These are phyloP conservation scores for Trichosporon ovoides DNA, from an alignment of 1,284 basidiomycete species.

Conservation along the genomic window DNA sequence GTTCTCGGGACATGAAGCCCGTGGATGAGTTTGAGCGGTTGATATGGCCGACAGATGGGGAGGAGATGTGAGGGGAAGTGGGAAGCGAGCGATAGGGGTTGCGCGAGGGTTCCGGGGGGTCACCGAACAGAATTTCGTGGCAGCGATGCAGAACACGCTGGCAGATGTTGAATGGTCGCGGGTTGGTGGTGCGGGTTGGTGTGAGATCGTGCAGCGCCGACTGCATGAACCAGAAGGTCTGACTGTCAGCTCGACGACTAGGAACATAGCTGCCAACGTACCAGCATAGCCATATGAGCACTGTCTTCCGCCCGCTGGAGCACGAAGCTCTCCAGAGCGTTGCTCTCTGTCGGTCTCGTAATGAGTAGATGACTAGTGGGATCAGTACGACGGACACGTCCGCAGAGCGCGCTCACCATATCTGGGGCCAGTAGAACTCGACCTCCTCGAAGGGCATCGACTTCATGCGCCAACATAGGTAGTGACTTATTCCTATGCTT, in stretches of 20 bases:
- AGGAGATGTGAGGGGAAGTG: slow-evolving; percentile 36
- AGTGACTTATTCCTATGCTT: slow-evolving; percentile 94
- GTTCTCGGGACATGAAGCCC: background rate
- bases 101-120: slow-evolving; percentile 62
- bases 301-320: slow-evolving; percentile 78
- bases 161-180: slow-evolving; percentile 82
- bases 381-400: background rate
- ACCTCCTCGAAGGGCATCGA: slow-evolving; percentile 73
- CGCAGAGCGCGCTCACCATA: slow-evolving; percentile 62
- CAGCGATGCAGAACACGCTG: slow-evolving; percentile 87
- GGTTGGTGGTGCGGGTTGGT: slow-evolving; percentile 56
- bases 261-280: slow-evolving; percentile 51
- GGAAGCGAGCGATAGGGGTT: slow-evolving; percentile 60
- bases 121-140: slow-evolving; percentile 94
- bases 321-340: slow-evolving; percentile 86
- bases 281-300: slow-evolving; percentile 87
- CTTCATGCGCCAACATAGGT: slow-evolving; percentile 76
- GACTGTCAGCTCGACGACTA: background rate
- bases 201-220: slow-evolving; percentile 81
- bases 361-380: slow-evolving; percentile 79
- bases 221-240: slow-evolving; percentile 99
- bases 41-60: slow-evolving; percentile 11
- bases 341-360: slow-evolving; percentile 79
- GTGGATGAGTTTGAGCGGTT: background rate
- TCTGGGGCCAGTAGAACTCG: slow-evolving; percentile 92